Evolutionary conservation across 2,329 filamentous ascomycete genomes (phyloP).

Genomic region (Phyllosticta citriasiana): DNA sequence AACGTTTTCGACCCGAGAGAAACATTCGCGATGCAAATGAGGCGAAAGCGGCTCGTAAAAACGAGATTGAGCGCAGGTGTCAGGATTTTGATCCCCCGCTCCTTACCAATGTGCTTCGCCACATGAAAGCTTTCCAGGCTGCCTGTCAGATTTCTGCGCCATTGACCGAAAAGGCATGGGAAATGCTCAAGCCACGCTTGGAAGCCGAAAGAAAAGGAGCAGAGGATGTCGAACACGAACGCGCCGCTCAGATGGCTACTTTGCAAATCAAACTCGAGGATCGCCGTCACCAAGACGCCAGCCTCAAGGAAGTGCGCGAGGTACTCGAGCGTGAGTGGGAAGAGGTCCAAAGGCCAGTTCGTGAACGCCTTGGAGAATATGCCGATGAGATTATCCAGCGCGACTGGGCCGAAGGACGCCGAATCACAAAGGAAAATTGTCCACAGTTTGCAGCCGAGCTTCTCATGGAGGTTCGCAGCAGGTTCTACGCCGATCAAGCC

Average conservation of each 20-base stretch:
- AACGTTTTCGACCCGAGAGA: conserved; percentile 34
- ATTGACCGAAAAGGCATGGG: conserved; percentile 61
- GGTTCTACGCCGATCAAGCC: conserved; percentile 54
- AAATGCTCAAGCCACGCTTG: conserved; percentile 56
- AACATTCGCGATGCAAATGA: conserved; percentile 54
- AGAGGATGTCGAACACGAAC: conserved; percentile 45
- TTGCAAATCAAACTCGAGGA: conserved; percentile 39
- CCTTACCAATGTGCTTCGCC: conserved; percentile 49
- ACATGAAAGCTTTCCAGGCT: conserved; percentile 65
- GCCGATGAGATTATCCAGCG: conserved; percentile 61
- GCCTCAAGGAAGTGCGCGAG: conserved; percentile 45
- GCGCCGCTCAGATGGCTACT: conserved; percentile 38
- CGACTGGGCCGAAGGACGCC: conserved; percentile 54
- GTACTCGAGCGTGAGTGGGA: conserved; percentile 61
- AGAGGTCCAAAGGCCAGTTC: conserved; percentile 56
- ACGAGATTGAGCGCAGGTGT: conserved; percentile 64
- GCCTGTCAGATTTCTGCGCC: conserved; percentile 60
- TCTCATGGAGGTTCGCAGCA: conserved; percentile 54
- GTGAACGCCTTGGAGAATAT: conserved; percentile 53
- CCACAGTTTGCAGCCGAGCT: conserved; percentile 63
- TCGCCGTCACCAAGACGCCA: conserved; percentile 37
- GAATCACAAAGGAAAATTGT: conserved; percentile 53
- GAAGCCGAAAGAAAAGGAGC: conserved; percentile 55
- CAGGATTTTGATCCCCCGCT: conserved; percentile 57
- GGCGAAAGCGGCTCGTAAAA: conserved; percentile 52